A percentile compares a stretch with the other conserved stretches of the same genome.
phyloP scores from a whole-genome alignment of 108 stramenopile genomes.

The Parietichytrium sp. region DNA sequence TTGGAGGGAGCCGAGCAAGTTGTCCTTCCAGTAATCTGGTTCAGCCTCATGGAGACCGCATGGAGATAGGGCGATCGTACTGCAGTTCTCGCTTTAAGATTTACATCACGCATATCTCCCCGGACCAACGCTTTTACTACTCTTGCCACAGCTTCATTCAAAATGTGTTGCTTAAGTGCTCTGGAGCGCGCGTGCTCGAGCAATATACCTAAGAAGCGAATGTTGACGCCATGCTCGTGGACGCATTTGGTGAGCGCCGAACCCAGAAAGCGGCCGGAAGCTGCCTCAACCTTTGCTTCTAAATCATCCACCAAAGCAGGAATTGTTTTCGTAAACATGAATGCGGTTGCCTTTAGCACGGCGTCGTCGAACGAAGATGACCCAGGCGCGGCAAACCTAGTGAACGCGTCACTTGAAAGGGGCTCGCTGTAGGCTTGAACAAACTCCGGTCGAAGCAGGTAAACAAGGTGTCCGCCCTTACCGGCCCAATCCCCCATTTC shows the following conservation, averaged over 20 bases:
- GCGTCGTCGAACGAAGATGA: neutral
- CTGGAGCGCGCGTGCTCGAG: neutral
- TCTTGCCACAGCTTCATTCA: neutral
- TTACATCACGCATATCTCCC: constrained; percentile 7
- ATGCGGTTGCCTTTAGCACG: neutral
- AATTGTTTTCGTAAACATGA: neutral
- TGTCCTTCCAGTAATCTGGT: neutral
- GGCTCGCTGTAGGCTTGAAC: neutral
- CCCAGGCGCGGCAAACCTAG: neutral
- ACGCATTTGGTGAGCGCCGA: neutral
- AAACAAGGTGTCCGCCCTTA: neutral
- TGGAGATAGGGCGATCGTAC: neutral
- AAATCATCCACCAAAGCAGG: neutral
- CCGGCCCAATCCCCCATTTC: no score
- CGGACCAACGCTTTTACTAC: constrained; percentile 3
- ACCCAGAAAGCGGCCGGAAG: neutral
- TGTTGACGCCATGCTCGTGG: neutral
- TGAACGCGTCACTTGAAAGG: constrained; percentile 18
- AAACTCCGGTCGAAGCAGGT: constrained; percentile 5
- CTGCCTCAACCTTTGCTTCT: neutral
- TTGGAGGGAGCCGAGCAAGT: neutral
- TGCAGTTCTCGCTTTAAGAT: no score
- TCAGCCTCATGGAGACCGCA: neutral
- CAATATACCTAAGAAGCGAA: neutral
- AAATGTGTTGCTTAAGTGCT: neutral